Base-by-base conservation (phyloP, 345 rosid genomes). In the Populus deltoides region DNA sequence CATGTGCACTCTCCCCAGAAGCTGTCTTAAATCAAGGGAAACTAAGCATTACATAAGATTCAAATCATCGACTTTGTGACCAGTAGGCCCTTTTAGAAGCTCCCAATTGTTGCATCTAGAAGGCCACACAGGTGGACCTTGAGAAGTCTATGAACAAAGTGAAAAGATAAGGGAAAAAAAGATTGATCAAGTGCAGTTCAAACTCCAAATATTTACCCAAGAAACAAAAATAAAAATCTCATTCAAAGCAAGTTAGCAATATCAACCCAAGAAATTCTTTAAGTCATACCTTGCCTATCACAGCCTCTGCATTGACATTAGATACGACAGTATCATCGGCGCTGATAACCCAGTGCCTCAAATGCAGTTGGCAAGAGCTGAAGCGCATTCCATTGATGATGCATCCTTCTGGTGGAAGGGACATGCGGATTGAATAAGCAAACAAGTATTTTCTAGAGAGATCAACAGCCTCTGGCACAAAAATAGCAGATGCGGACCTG, bases 401-500 rank as follows among this genome's bases (percentile, higher is more conserved):
- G 79, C 95, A 96, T 73, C 98, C 91, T 79, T 89, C 95, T 0
- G 94, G 91, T 17, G 82, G 24, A 18, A 96, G 95, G 61, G 97
- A 91, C 92, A 96, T 85, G 65, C 95, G 97, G 71, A 96, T 87
- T 76, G 95, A 91, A 83, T 93, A 93, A 45, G 95, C 86, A 83
- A 87, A 93, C 68, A 55, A 65, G 75, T 85, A 91, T 47, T 71
- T 79, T 0, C 79, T 85, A 33, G 80, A 38, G 8, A 86, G 87
- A 65, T 83, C 76, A 76, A 90, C 18, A 22, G 29, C 51, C 88
- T 96, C 98, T 0, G 97, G 99, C 41, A 88, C 86, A 75, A 93
- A 86, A 41, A 93, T 92, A 82, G 97, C 87, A 53, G 98, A 96
- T 91, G 74, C 93, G 93, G 20, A 92, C 83, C 98, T 96, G 84